Evolutionary conservation across 2,329 filamentous ascomycete species (phyloP).

Genomic region (Pseudogymnoascus sp.): DNA sequence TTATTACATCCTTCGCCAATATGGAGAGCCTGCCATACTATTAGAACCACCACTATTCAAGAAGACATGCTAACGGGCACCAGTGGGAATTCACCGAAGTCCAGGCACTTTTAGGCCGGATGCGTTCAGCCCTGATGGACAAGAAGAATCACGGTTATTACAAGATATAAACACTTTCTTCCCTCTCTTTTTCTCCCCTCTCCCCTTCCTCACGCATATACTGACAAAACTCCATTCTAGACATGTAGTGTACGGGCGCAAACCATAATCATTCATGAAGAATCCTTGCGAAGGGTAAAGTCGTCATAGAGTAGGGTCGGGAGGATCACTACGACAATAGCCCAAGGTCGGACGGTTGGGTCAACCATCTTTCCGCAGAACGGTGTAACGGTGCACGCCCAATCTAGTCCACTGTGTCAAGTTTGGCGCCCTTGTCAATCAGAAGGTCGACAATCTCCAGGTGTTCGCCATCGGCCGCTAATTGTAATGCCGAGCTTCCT

Average conservation of each 20-base stretch:
- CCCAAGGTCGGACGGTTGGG: no score
- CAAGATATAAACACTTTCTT: not conserved
- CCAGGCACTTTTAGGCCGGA: not conserved
- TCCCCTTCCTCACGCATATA: not conserved
- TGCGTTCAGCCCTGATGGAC: not conserved
- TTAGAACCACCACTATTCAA: no score
- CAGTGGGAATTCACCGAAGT: not conserved
- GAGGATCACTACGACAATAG: no score
- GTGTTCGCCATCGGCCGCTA: constrained; percentile 12
- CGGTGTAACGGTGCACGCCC: constrained; percentile 10
- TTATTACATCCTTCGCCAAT: not conserved
- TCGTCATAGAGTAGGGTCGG: no score
- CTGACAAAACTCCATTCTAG: not conserved
- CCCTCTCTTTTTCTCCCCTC: not conserved
- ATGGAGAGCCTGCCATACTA: no score
- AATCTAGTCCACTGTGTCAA: constrained; percentile 10
- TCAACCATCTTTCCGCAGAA: no score
- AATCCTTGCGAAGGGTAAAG: no score
- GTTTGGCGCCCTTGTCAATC: constrained; percentile 7
- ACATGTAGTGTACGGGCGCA: not conserved
- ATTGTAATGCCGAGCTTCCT: constrained; percentile 14
- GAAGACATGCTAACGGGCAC: not conserved
- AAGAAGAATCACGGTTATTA: not conserved
- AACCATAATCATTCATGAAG: not conserved
- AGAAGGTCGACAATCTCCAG: constrained; percentile 9